Conservation (phyloP, 2,329 filamentous ascomycete species). For the Penicillium sp. region DNA sequence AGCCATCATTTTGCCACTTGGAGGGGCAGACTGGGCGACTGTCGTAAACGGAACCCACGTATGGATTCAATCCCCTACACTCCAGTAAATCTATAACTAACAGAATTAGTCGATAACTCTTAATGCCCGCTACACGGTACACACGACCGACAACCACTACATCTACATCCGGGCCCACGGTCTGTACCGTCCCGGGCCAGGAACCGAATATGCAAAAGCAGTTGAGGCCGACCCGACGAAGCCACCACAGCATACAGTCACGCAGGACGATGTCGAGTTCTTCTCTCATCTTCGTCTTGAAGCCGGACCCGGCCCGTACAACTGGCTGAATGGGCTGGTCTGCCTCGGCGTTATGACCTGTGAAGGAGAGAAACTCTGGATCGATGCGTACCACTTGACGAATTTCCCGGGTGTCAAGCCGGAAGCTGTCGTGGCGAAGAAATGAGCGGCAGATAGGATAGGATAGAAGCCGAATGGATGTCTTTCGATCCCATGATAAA, state of each 20-base stretch:
- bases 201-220: conserved; percentile 22
- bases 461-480: not conserved
- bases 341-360: conserved; percentile 26
- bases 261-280: conserved; percentile 26
- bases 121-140: conserved; percentile 22
- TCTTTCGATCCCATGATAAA: not conserved
- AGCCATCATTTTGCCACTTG: conserved; percentile 19
- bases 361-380: conserved; percentile 21
- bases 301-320: conserved; percentile 20
- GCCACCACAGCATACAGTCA: conserved; percentile 15
- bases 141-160: conserved; percentile 21
- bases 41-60: conserved; percentile 26
- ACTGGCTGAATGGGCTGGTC: conserved; percentile 28
- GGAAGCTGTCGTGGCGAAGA: conserved; percentile 20
- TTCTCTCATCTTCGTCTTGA: conserved; percentile 27
- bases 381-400: conserved; percentile 26
- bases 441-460: not conserved
- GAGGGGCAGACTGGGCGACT: conserved; percentile 25
- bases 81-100: not conserved
- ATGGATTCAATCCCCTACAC: not conserved
- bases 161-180: conserved; percentile 27
- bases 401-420: conserved; percentile 21
- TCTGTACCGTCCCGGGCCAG: conserved; percentile 25
- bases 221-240: conserved; percentile 14
- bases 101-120: conserved; percentile 22